A percentile compares a stretch with the other conserved stretches of the same genome.
Conservation (phyloP, 2,329 filamentous ascomycete species). For the Sordariomycetes sp. region DNA sequence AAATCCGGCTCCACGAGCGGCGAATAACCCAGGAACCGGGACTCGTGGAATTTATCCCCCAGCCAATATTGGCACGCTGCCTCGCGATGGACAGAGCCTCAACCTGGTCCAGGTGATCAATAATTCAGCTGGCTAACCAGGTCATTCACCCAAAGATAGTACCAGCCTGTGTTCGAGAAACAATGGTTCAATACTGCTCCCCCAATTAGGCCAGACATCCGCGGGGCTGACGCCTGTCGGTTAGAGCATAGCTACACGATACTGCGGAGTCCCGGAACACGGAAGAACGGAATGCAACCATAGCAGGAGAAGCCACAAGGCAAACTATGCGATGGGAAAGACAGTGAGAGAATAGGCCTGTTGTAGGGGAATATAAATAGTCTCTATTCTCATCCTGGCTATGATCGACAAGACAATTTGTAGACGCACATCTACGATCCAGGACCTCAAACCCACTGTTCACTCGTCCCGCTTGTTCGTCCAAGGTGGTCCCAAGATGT, state of each 20-base stretch:
- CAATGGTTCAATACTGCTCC: background rate
- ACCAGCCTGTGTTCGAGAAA: background rate
- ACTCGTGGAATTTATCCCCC: constrained; percentile 1
- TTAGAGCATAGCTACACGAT: background rate
- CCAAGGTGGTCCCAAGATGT: background rate
- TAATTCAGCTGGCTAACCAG: background rate
- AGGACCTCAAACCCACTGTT: background rate
- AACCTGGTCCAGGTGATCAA: background rate
- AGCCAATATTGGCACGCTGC: background rate
- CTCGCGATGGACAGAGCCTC: background rate
- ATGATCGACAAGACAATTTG: background rate
- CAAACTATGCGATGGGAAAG: no score
- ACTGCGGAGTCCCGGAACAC: background rate
- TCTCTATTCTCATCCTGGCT: background rate
- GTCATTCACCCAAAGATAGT: background rate
- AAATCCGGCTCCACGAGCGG: background rate
- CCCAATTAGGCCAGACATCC: no score
- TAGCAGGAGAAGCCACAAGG: background rate
- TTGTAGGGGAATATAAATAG: background rate
- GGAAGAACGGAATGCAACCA: background rate
- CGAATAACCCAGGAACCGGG: background rate
- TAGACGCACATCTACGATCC: background rate
- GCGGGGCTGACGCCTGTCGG: background rate
- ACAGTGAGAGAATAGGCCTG: background rate
- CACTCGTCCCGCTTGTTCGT: background rate